Base-by-base conservation (phyloP, 805 yeast species). In the Pichia phayaonensis region DNA sequence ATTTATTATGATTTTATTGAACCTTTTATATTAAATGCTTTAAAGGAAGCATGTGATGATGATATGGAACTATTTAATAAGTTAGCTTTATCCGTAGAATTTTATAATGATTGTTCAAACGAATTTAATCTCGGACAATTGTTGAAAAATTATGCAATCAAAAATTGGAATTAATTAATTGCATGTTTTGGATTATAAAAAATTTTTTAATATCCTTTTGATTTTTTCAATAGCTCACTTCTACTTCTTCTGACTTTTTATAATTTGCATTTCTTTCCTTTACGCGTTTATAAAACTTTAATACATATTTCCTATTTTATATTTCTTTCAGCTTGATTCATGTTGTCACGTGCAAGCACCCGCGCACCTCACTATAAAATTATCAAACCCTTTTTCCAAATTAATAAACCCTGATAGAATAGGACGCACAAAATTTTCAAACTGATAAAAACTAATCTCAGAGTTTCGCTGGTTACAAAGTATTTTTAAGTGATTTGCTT, bases 1-100 rank as follows among this genome's bases (percentile, higher is more conserved):
- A 80, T 92, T 0, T 90, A 84, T 64, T 85, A 87, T 64, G 86
- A 83, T 58, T 94, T 90, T 63, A 77, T 92, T 59, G 73, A 77
- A 50, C 53, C 56, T 2, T 58, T 62, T 47, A 51, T 65, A 13
- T 40, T 59, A 11, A 47, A 55, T 51, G 68, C 69, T 2, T 49
- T 63, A 38, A 41, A 52, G 29, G 50, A 55, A 16, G 62, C 66
- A 2, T 59, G 64, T 31, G n/a, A 42, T 43, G 45, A 23, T 24
- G 47, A 44, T 24, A 47, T 45, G 1, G 36, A 41, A 18, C 44
- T 57, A 2, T 64, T 54, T 42, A 18, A 55, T 4, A 49, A 50
- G 4, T 44, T 60, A 44, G 46, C 58, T 4, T 23, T 51, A 10
- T 41, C 48, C 2, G 48, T 57, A 7, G 40, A 47, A 3, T 47